Evolutionary conservation across 2,329 filamentous ascomycete genomes (phyloP).

Genomic region (Botrytis paeoniae): DNA sequence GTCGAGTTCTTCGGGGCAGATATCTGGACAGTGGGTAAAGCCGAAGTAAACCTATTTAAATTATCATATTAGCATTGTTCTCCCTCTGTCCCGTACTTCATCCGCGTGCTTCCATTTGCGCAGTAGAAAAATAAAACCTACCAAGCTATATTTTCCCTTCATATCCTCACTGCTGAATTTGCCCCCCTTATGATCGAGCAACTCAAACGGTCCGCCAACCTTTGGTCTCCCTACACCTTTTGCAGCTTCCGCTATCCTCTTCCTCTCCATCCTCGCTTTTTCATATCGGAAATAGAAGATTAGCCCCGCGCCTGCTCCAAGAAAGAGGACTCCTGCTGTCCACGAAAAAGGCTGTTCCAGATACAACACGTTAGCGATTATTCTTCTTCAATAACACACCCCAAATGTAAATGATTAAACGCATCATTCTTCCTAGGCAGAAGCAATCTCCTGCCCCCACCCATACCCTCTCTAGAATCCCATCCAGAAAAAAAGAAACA

Average conservation of each 20-base stretch:
- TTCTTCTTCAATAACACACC: too few relatives aligned
- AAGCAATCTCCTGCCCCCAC: not conserved
- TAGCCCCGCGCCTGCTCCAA: slow-evolving; percentile 71
- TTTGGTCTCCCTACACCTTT: slow-evolving; percentile 93
- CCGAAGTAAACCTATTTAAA: slow-evolving; percentile 82
- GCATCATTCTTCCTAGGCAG: not conserved
- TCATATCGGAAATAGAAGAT: slow-evolving; percentile 91
- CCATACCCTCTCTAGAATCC: not conserved
- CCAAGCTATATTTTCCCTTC: slow-evolving; percentile 80
- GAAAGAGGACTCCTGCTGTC: slow-evolving; percentile 84
- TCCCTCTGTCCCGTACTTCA: too few relatives aligned
- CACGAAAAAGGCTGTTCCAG: slow-evolving; percentile 77
- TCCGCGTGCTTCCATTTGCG: too few relatives aligned
- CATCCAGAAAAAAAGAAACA: not conserved
- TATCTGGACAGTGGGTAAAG: slow-evolving; percentile 97
- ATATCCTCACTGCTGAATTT: slow-evolving; percentile 76
- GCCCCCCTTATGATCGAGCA: slow-evolving; percentile 78
- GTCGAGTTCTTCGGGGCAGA: slow-evolving; percentile 97
- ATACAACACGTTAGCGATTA: not conserved
- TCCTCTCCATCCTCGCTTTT: slow-evolving; percentile 85
- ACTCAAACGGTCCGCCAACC: slow-evolving; percentile 81
- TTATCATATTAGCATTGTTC: not conserved
- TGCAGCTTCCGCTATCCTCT: slow-evolving; percentile 83
- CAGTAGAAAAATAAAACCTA: slow-evolving; percentile 42
- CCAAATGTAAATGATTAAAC: too few relatives aligned